Evolutionary conservation across 1,284 basidiomycete species (phyloP).

Genomic region (Leccinum laetum): DNA sequence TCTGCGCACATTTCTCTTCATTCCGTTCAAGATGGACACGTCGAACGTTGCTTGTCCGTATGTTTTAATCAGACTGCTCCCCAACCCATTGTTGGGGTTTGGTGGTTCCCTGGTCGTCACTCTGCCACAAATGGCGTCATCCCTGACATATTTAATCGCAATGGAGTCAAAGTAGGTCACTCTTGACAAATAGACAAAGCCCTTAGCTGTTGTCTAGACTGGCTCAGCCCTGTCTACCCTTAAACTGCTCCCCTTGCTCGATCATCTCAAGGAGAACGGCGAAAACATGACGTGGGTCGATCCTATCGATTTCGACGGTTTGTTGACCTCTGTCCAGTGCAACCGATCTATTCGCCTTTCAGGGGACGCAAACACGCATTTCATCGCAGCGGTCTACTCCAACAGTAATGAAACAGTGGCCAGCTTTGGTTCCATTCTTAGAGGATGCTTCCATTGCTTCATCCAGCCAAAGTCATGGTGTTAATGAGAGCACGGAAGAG

Average conservation of each 20-base stretch:
- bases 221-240: conserved; percentile 74
- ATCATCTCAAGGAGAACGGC: conserved; percentile 62
- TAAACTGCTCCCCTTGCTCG: conserved; percentile 66
- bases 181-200: background rate
- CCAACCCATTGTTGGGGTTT: conserved; percentile 49
- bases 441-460: conserved; percentile 58
- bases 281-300: conserved; percentile 58
- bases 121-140: conserved; percentile 42
- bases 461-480: conserved; percentile 34
- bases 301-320: background rate
- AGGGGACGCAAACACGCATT: conserved; percentile 56
- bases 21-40: conserved; percentile 72
- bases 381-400: conserved; percentile 48
- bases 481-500: conserved; percentile 23
- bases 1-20: conserved; percentile 68
- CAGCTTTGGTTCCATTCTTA: conserved; percentile 55
- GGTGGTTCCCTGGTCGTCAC: conserved; percentile 68
- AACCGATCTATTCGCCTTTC: conserved; percentile 76
- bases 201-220: conserved; percentile 45
- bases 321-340: conserved; percentile 44
- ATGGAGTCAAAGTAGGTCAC: conserved; percentile 57
- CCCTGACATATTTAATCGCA: conserved; percentile 75
- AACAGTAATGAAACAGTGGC: conserved; percentile 63
- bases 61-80: conserved; percentile 18
- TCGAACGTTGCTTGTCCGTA: conserved; percentile 47